Conservation (phyloP, 2,329 filamentous ascomycete genomes). For the Escovopsis sp. region DNA sequence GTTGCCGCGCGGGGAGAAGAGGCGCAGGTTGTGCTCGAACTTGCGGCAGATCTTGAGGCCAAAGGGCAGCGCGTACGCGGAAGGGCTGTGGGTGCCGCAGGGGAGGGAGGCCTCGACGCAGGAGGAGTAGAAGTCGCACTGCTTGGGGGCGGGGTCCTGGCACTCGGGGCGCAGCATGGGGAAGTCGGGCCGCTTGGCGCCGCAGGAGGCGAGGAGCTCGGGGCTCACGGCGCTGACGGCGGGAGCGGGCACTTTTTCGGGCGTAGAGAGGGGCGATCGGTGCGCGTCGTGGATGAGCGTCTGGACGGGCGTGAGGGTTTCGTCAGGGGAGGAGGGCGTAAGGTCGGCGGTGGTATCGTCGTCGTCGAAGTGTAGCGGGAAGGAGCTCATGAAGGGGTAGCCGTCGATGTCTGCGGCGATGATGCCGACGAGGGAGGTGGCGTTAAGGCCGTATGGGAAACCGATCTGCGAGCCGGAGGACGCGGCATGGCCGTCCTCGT, state of each 20-base stretch:
- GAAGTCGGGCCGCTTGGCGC: neutral
- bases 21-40: conserved; percentile 1
- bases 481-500: no score
- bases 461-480: neutral
- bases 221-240: neutral
- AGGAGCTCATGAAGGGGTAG: conserved; percentile 3
- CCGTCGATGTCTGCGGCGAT: conserved; percentile 3
- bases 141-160: conserved; percentile 1
- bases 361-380: conserved; percentile 1
- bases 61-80: conserved; percentile 2
- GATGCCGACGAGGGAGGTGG: conserved; percentile 2
- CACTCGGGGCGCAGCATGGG: conserved; percentile 2
- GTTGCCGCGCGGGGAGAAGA: conserved; percentile 1
- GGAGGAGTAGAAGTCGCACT: conserved; percentile 3
- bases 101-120: conserved; percentile 3
- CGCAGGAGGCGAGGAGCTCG: neutral
- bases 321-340: no score
- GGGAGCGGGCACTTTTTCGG: neutral
- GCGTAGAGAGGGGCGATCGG: neutral
- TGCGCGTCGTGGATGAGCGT: no score
- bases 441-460: conserved; percentile 1
- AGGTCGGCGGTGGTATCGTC: neutral
- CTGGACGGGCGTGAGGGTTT: no score
- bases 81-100: neutral
- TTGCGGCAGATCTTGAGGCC: conserved; percentile 3